Evolutionary conservation across 805 yeast species (phyloP), one percentile per base, ranked within the genome.

Genomic region (Saccharomyces mikatae): DNA sequence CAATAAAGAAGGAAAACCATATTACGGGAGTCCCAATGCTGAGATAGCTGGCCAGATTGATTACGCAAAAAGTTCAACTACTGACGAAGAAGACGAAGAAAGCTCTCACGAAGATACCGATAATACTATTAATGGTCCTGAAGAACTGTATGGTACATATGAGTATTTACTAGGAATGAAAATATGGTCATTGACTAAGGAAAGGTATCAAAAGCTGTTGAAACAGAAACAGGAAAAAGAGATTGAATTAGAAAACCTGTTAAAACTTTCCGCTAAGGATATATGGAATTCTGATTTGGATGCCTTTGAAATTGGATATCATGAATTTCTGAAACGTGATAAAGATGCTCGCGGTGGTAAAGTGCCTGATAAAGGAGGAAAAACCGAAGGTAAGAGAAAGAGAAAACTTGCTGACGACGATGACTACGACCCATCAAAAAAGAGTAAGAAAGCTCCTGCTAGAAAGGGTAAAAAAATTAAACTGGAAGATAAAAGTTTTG

Each of bases 81-180:
- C 74, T 31, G 75, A 65, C 6, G 73, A 60, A 6, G 73, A 66
- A 26, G 75, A 62, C 9, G 82, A 73, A 17, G 81, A 73, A 13
- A 77, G 69, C 6, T 65, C 62, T 21, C 76, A 65, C 28, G 70
- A 61, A 8, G 71, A 62, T 24, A 69, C 68, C 14, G 73, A 61
- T 11, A 58, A 54, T n/a, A 70, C 65, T 3, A 70, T 73, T n/a
- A 76, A 75, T 49, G 69, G 71, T 14, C 75, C 69, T 69, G 79
- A 65, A 50, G 85, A 82, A 26, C 72, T 80, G 14, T 77, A 78
- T 51, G 80, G 89, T 9, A 76, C 84, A 6, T 92, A 82, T 70
- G 98, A 94, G 64, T 94, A 94, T 62, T 76, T 94, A 58, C 76
- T 94, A 52, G 95, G 94, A 52, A 87, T 94, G 96, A 81, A 90